Conservation (phyloP, 306 rosid species). For the Hippophae tibetana region DNA sequence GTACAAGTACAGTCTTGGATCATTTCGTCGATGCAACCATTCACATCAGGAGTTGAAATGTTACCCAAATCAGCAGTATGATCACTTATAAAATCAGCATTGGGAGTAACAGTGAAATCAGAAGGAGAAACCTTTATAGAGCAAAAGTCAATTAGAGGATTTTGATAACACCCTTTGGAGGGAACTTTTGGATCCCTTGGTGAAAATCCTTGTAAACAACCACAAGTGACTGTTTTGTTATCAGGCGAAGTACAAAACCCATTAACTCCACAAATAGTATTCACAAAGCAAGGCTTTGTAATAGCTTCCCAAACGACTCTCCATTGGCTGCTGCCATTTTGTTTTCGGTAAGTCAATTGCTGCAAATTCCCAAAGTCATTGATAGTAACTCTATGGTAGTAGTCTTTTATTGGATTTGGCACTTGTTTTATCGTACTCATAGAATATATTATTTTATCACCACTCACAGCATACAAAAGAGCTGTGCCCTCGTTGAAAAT, state of each 20-base stretch:
- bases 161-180: constrained; percentile 34
- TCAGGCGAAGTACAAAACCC: constrained; percentile 31
- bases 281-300: constrained; percentile 26
- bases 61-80: constrained; percentile 2
- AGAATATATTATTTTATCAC: neutral
- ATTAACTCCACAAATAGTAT: constrained; percentile 30
- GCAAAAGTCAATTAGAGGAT: constrained; percentile 24
- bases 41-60: neutral
- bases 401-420: constrained; percentile 3
- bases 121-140: neutral
- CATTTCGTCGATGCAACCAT: constrained; percentile 21
- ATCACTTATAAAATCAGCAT: constrained; percentile 15
- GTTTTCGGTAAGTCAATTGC: constrained; percentile 13
- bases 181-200: constrained; percentile 24
- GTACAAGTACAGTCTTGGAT: constrained; percentile 22
- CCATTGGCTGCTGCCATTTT: constrained; percentile 13
- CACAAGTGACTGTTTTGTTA: constrained; percentile 6
- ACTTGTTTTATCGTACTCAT: constrained; percentile 3
- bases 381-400: constrained; percentile 22
- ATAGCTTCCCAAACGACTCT: constrained; percentile 11
- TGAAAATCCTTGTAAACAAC: constrained; percentile 29
- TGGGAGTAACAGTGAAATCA: neutral
- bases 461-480: constrained; percentile 16
- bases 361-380: constrained; percentile 26
- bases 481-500: constrained; percentile 21